A percentile compares a stretch with the other conserved stretches of the same genome.
Conservation (phyloP, 306 rosid species). For the Sicyos edulis region DNA sequence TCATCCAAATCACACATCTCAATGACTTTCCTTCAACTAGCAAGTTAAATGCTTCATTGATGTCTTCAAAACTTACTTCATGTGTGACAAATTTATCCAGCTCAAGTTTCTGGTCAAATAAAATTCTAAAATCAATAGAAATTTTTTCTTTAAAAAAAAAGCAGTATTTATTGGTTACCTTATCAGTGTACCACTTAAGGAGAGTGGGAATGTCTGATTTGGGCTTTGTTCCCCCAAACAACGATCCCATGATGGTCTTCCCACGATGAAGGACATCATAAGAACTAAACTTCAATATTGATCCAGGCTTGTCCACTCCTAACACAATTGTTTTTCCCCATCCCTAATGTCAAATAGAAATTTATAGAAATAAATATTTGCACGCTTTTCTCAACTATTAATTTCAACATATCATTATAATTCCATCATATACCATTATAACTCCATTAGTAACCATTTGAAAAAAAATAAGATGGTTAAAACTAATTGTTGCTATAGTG, state of each 20-base stretch:
- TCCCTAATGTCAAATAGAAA: conserved; percentile 48
- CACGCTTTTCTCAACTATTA: too few relatives aligned
- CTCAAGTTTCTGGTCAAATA: conserved; percentile 45
- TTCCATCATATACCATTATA: background rate
- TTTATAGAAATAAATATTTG: too few relatives aligned
- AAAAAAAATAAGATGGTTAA: too few relatives aligned
- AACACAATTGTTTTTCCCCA: conserved; percentile 85
- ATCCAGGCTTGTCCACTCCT: conserved; percentile 66
- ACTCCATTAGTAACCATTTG: too few relatives aligned
- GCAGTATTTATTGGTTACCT: conserved; percentile 34
- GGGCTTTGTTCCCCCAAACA: conserved; percentile 79
- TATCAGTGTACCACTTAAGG: conserved; percentile 57
- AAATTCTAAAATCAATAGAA: background rate
- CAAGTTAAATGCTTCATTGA: conserved; percentile 70
- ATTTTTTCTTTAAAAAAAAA: too few relatives aligned
- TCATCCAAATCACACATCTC: conserved; percentile 75
- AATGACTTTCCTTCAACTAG: conserved; percentile 52
- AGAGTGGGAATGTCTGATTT: conserved; percentile 67
- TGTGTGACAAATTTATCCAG: conserved; percentile 78
- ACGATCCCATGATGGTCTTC: conserved; percentile 54
- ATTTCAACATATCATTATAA: background rate
- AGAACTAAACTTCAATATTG: conserved; percentile 39
- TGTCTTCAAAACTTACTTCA: conserved; percentile 57
- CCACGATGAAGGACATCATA: conserved; percentile 45
- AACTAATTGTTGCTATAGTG: too few relatives aligned